A percentile compares a stretch with the other conserved stretches of the same genome.
Evolutionary conservation across 2,329 filamentous ascomycete genomes (phyloP).

Genomic region (Sporothrix curviconia): DNA sequence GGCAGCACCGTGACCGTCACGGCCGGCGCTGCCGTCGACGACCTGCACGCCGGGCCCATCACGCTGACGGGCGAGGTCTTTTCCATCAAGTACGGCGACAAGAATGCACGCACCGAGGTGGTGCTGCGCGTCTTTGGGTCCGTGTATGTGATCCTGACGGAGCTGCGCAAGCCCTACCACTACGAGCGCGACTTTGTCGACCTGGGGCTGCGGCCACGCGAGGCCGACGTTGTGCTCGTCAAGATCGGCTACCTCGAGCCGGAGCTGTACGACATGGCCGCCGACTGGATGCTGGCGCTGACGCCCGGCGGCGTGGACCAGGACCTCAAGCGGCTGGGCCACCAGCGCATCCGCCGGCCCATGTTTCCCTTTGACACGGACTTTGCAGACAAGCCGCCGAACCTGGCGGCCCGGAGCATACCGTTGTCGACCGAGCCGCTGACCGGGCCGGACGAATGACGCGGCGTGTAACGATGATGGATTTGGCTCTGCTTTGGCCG

Average conservation of each 20-base stretch:
- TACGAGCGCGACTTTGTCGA: conserved; percentile 45
- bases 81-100: conserved; percentile 44
- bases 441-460: conserved; percentile 15
- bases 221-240: conserved; percentile 45
- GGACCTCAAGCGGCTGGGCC: conserved; percentile 41
- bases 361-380: conserved; percentile 32
- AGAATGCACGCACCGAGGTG: conserved; percentile 39
- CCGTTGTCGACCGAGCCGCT: conserved; percentile 18
- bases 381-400: conserved; percentile 16
- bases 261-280: conserved; percentile 47
- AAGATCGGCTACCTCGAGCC: conserved; percentile 53
- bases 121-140: conserved; percentile 39
- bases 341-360: conserved; percentile 40
- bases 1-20: conserved; percentile 44
- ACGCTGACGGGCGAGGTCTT: conserved; percentile 45
- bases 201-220: conserved; percentile 38
- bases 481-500: too few relatives aligned
- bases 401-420: conserved; percentile 22
- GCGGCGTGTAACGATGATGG: not conserved
- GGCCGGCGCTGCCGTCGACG: conserved; percentile 43
- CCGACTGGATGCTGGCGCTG: conserved; percentile 47
- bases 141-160: conserved; percentile 44
- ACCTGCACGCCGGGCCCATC: conserved; percentile 41
- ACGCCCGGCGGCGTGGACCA: conserved; percentile 50
- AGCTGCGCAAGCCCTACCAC: conserved; percentile 48